Conservation (phyloP, 768 basidiomycete genomes). For the Phlegmacium glaucopus region DNA sequence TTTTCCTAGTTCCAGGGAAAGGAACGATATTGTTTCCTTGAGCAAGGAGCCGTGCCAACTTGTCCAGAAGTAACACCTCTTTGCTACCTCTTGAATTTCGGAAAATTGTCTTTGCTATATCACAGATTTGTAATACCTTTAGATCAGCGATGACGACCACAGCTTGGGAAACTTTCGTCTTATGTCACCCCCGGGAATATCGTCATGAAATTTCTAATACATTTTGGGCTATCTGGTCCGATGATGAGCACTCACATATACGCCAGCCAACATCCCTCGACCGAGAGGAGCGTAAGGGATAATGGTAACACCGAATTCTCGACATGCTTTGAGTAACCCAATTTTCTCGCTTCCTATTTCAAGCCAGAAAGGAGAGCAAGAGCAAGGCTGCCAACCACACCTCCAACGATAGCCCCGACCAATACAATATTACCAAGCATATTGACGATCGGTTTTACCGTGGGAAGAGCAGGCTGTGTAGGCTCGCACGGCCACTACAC, state of each 20-base stretch:
- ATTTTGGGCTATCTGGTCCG: no score
- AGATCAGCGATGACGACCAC: not conserved
- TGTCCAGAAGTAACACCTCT: conserved; percentile 40
- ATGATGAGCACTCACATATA: conserved; percentile 27
- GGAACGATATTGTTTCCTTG: conserved; percentile 43
- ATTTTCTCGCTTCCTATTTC: conserved; percentile 43
- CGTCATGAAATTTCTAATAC: conserved; percentile 30
- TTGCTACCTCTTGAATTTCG: conserved; percentile 36
- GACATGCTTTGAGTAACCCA: conserved; percentile 35
- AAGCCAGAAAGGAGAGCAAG: conserved; percentile 47
- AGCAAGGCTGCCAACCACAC: no score
- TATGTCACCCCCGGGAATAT: conserved; percentile 38
- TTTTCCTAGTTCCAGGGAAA: conserved; percentile 42
- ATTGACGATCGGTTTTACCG: no score
- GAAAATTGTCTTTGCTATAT: conserved; percentile 39
- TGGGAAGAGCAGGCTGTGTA: no score
- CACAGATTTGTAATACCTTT: not conserved
- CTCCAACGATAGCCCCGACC: no score
- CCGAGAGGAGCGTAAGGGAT: conserved; percentile 52
- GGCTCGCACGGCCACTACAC: no score
- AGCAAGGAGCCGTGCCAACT: conserved; percentile 42
- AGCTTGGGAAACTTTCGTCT: conserved; percentile 29
- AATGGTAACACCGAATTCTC: conserved; percentile 46
- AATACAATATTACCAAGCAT: no score
- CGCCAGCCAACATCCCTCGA: conserved; percentile 45